These are phyloP conservation scores for Gypsophila paniculata DNA, from an alignment of 179 eudicot genomes.

Conservation along the genomic window DNA sequence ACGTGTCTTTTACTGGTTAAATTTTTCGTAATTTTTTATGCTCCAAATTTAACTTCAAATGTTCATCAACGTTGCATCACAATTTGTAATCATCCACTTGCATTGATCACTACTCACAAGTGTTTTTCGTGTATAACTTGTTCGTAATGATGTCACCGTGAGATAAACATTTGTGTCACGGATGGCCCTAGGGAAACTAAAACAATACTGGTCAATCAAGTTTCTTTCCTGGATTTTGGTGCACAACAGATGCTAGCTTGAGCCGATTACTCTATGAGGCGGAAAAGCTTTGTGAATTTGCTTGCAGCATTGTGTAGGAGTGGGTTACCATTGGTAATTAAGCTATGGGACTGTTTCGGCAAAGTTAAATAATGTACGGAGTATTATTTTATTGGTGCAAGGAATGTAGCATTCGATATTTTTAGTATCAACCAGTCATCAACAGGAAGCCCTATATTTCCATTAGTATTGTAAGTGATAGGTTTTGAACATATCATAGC, in stretches of 20 bases:
- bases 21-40: neutral
- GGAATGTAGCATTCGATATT: neutral
- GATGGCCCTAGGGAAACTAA: neutral
- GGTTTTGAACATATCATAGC: neutral
- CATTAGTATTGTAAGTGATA: neutral
- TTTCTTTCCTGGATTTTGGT: too few species aligned
- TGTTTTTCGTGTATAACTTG: neutral
- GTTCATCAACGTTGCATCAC: neutral
- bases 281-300: neutral
- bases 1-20: neutral
- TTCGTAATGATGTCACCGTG: neutral
- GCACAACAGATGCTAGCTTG: neutral
- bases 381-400: neutral
- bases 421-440: neutral
- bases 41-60: neutral
- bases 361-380: neutral
- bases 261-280: neutral
- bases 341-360: neutral
- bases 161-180: neutral
- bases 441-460: neutral
- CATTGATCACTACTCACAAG: neutral
- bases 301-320: neutral
- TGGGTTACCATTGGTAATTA: neutral
- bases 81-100: slow-evolving; percentile 14
- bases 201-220: neutral